Evolutionary conservation across 2,329 filamentous ascomycete genomes (phyloP).

Genomic region (Trichoderma atroviride): DNA sequence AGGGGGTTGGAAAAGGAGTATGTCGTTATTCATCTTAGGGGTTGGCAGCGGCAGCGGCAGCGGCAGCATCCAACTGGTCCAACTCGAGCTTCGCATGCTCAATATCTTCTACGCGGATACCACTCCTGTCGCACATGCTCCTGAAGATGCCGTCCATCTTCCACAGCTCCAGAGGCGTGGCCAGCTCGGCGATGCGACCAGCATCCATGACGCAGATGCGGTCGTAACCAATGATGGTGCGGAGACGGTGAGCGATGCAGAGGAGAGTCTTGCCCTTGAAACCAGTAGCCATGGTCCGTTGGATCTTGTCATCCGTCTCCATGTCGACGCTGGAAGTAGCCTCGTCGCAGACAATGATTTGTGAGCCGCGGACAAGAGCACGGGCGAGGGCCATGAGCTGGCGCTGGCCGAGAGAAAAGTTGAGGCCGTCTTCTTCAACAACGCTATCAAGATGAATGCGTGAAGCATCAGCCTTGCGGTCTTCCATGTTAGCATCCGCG

Average conservation of each 20-base stretch:
- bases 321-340: slow-evolving; percentile 92
- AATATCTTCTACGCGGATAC: slow-evolving; percentile 67
- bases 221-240: slow-evolving; percentile 93
- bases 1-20: neutral
- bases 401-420: slow-evolving; percentile 92
- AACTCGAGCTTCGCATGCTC: slow-evolving; percentile 45
- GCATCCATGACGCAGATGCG: slow-evolving; percentile 96
- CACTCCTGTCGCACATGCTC: slow-evolving; percentile 86
- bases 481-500: slow-evolving; percentile 64
- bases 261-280: slow-evolving; percentile 87
- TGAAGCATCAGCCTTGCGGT: slow-evolving; percentile 70
- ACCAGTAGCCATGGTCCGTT: slow-evolving; percentile 79
- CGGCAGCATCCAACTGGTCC: slow-evolving; percentile 27
- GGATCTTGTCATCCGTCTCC: slow-evolving; percentile 95
- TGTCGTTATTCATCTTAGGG: slow-evolving; percentile 3
- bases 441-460: slow-evolving; percentile 80
- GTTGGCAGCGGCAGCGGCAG: neutral
- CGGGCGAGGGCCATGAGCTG: slow-evolving; percentile 94
- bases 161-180: slow-evolving; percentile 74
- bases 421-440: slow-evolving; percentile 93
- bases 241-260: slow-evolving; percentile 88
- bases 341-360: slow-evolving; percentile 97
- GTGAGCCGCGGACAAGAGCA: slow-evolving; percentile 81
- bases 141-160: slow-evolving; percentile 74
- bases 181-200: slow-evolving; percentile 84